Evolutionary conservation across 257 asterid species (phyloP).

Genomic region (Ehretia macrophylla): DNA sequence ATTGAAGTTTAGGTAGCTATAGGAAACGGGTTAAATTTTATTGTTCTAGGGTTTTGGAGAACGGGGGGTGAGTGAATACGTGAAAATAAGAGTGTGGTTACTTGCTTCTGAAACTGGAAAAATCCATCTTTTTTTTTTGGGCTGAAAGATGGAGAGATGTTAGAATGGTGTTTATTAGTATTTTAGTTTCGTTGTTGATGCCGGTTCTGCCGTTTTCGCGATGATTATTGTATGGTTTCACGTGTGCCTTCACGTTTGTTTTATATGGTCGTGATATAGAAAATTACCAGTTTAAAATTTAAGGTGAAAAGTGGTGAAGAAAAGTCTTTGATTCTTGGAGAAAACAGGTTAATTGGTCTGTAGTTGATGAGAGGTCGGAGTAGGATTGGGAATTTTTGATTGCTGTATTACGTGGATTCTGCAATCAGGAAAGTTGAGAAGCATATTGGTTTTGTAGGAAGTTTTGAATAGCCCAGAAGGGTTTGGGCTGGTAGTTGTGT

Average conservation of each 20-base stretch:
- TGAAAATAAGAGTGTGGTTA: conserved; percentile 13
- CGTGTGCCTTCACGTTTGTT: not conserved
- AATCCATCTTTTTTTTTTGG: conserved; percentile 6
- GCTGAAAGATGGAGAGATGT: conserved; percentile 8
- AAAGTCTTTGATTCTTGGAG: not conserved
- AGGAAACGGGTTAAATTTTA: too few species aligned
- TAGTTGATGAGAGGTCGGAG: not conserved
- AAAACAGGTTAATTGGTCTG: too few species aligned
- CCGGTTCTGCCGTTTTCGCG: not conserved
- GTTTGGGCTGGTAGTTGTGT: not conserved
- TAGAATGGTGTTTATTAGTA: too few species aligned
- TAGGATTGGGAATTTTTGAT: not conserved
- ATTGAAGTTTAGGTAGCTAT: not conserved
- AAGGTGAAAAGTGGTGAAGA: not conserved
- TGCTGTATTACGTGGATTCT: not conserved
- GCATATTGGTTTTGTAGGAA: not conserved
- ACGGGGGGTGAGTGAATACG: not conserved
- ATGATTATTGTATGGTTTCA: not conserved
- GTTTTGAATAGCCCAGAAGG: not conserved
- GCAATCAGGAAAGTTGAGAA: not conserved
- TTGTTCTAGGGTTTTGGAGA: not conserved
- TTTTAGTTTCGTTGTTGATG: too few species aligned
- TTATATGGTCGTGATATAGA: not conserved
- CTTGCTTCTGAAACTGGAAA: not conserved
- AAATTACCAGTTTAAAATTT: too few species aligned